A percentile compares a stretch with the other conserved stretches of the same genome.
These are phyloP conservation scores for Claviceps pusilla DNA, from an alignment of 2,329 filamentous ascomycete species.

Conservation along the genomic window DNA sequence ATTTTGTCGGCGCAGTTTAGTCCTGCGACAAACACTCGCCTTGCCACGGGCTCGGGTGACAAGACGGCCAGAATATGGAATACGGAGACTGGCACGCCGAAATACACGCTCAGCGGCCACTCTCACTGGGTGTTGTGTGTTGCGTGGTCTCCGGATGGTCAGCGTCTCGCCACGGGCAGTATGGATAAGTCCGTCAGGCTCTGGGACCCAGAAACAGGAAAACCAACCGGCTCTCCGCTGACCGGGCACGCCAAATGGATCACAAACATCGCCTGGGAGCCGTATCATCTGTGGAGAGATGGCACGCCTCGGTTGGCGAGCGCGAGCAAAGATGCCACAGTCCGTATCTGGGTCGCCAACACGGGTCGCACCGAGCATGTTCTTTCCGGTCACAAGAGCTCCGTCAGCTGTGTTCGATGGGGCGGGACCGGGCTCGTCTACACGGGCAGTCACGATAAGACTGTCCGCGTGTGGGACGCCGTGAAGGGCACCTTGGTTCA, in stretches of 20 bases:
- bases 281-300: slow-evolving; percentile 66
- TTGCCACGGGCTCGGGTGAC: slow-evolving; percentile 84
- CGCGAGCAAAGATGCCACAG: slow-evolving; percentile 76
- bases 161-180: slow-evolving; percentile 70
- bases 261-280: slow-evolving; percentile 80
- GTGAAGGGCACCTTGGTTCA: slow-evolving; percentile 65
- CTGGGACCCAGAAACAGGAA: slow-evolving; percentile 75
- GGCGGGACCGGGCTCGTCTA: slow-evolving; percentile 79
- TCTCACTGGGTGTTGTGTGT: slow-evolving; percentile 81
- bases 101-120: slow-evolving; percentile 75
- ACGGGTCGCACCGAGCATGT: slow-evolving; percentile 66
- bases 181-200: slow-evolving; percentile 87
- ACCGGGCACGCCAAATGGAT: slow-evolving; percentile 86
- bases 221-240: slow-evolving; percentile 47
- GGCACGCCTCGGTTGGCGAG: slow-evolving; percentile 71
- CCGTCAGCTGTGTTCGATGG: slow-evolving; percentile 85
- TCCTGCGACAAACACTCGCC: slow-evolving; percentile 56
- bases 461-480: slow-evolving; percentile 79
- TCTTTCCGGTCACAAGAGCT: slow-evolving; percentile 75
- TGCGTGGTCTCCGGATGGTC: slow-evolving; percentile 72
- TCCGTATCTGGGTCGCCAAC: slow-evolving; percentile 74
- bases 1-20: slow-evolving; percentile 81
- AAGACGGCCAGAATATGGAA: slow-evolving; percentile 89
- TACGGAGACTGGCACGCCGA: slow-evolving; percentile 79
- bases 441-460: slow-evolving; percentile 80